These are phyloP conservation scores for Geotrichum reessii DNA, from an alignment of 1,139 yeast species.

Conservation along the genomic window DNA sequence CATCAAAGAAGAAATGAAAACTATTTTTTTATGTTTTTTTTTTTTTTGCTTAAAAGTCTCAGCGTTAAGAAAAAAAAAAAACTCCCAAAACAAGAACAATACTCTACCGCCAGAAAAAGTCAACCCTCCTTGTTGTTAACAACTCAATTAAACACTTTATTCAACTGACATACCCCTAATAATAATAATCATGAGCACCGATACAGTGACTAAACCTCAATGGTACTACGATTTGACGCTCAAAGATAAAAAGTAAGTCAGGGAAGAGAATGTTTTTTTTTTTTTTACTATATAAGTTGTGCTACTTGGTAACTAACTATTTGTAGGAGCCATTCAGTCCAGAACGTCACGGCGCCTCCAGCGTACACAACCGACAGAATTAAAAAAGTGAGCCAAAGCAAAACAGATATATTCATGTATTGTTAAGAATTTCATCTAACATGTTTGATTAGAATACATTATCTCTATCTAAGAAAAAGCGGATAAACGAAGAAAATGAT, in stretches of 20 bases:
- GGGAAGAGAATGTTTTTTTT: too few relatives aligned
- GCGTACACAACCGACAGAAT: slow-evolving; percentile 18
- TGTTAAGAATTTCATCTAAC: slow-evolving; percentile 7
- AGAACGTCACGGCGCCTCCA: slow-evolving; percentile 21
- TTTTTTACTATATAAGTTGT: background rate
- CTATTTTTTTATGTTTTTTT: background rate
- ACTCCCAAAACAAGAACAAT: background rate
- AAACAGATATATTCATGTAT: slow-evolving; percentile 4
- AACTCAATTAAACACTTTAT: background rate
- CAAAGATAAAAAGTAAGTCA: slow-evolving; percentile 24
- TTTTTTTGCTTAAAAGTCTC: background rate
- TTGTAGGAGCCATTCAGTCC: slow-evolving; percentile 11
- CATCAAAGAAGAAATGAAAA: background rate
- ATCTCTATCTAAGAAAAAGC: slow-evolving; percentile 10
- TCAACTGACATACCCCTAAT: background rate
- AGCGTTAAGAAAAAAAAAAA: too few relatives aligned
- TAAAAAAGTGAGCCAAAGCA: slow-evolving; percentile 13
- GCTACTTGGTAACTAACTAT: background rate
- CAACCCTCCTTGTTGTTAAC: background rate
- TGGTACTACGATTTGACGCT: slow-evolving; percentile 30
- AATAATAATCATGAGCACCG: background rate
- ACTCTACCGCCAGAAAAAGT: background rate
- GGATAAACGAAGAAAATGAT: slow-evolving; percentile 23
- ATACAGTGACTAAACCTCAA: slow-evolving; percentile 20
- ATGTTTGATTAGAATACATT: slow-evolving; percentile 9